A percentile compares a stretch with the other conserved stretches of the same genome.
phyloP scores from a whole-genome alignment of 805 yeast genomes.

The Yamadazyma laniorum region DNA sequence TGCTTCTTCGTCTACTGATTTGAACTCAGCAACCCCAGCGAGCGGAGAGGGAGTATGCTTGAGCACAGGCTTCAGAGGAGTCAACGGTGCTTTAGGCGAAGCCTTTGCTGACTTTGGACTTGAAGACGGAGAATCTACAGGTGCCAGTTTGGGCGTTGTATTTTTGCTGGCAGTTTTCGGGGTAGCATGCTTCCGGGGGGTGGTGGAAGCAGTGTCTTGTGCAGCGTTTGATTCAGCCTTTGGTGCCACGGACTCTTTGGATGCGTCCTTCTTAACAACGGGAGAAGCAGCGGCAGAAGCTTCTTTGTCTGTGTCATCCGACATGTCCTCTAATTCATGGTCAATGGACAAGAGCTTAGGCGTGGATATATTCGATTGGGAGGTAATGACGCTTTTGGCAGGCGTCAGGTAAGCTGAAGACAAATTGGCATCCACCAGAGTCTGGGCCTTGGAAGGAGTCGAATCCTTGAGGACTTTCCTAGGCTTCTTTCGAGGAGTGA shows the following conservation, averaged over 20 bases:
- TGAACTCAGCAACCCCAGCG: too few species aligned
- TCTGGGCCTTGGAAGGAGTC: constrained; percentile 1
- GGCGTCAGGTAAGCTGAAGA: not conserved
- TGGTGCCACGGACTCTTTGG: too few species aligned
- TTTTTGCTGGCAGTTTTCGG: not conserved
- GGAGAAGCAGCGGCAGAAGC: not conserved
- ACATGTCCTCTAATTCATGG: not conserved
- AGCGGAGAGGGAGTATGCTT: too few species aligned
- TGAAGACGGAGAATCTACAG: not conserved
- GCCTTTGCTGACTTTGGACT: not conserved
- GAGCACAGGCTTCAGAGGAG: not conserved
- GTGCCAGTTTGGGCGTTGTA: not conserved
- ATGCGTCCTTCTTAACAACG: too few species aligned
- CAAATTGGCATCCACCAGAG: not conserved
- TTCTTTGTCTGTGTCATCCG: not conserved
- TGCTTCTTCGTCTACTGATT: constrained; percentile 23
- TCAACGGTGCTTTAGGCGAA: not conserved
- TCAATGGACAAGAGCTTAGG: constrained; percentile 7
- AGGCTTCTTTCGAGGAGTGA: constrained; percentile 6
- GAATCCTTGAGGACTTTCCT: constrained; percentile 1
- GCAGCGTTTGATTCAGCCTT: too few species aligned
- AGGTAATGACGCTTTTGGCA: not conserved
- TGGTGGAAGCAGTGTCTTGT: too few species aligned
- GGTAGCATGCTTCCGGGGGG: too few species aligned
- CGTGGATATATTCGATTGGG: constrained; percentile 1